Conservation (phyloP, 140 eudicot genomes). For the Oenanthe javanica region DNA sequence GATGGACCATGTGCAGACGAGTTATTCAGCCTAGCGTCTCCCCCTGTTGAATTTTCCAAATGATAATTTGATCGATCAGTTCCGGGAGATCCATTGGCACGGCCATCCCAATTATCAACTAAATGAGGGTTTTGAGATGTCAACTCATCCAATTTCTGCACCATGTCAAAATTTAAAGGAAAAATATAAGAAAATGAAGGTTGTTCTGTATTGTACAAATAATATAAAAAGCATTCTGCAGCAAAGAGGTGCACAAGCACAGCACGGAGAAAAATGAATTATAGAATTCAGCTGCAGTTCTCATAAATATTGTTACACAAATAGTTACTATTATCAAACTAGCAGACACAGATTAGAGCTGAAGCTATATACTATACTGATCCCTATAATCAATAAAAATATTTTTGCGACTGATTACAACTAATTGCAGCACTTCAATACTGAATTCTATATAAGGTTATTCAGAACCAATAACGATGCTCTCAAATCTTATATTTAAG, state of each 20-base stretch:
- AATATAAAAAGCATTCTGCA: neutral
- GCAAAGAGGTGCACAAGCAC: neutral
- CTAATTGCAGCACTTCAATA: neutral
- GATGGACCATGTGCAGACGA: constrained; percentile 25
- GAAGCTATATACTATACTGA: neutral
- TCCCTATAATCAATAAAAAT: neutral
- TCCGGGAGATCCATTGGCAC: constrained; percentile 21
- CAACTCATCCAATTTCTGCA: constrained; percentile 53
- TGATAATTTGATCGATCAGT: constrained; percentile 18
- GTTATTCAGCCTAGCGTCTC: constrained; percentile 14
- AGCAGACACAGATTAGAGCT: constrained; percentile 5
- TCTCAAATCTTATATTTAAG: neutral
- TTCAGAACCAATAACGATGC: neutral
- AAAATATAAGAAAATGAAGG: constrained; percentile 2
- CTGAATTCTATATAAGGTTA: neutral
- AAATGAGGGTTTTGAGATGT: constrained; percentile 31
- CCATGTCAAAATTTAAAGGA: constrained; percentile 16
- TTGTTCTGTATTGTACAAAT: neutral
- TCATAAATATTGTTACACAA: neutral
- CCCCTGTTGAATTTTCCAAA: constrained; percentile 22
- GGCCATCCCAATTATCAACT: constrained; percentile 33
- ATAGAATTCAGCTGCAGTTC: neutral
- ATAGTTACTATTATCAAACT: neutral
- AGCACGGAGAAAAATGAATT: neutral
- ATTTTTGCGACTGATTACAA: neutral